These are phyloP conservation scores for Discostella stelligeroides DNA, from an alignment of 108 stramenopile species.

Conservation along the genomic window DNA sequence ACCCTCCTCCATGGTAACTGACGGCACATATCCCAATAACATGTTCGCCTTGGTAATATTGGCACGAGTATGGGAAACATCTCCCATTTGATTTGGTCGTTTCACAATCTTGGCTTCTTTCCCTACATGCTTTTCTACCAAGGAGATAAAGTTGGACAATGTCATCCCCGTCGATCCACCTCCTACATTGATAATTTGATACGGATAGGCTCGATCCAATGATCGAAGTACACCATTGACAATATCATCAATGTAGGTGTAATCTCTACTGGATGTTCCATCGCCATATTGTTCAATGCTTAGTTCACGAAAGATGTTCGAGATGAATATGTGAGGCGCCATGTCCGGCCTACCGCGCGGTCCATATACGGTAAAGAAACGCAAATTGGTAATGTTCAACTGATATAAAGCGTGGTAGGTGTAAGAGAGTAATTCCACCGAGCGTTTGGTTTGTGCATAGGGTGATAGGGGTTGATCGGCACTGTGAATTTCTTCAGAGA, in stretches of 20 bases:
- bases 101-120: conserved; percentile 78
- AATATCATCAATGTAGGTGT: conserved; percentile 94
- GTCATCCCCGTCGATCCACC: conserved; percentile 83
- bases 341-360: conserved; percentile 91
- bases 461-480: conserved; percentile 87
- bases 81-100: conserved; percentile 92
- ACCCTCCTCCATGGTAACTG: conserved; percentile 90
- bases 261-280: conserved; percentile 87
- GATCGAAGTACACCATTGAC: conserved; percentile 88
- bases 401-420: conserved; percentile 91
- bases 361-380: conserved; percentile 94
- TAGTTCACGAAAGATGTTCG: conserved; percentile 60
- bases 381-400: conserved; percentile 81
- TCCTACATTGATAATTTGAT: conserved; percentile 93
- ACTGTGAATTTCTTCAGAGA: conserved; percentile 87
- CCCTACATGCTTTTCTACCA: conserved; percentile 81
- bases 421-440: conserved; percentile 90
- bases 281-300: conserved; percentile 88
- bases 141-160: conserved; percentile 80
- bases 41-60: conserved; percentile 82
- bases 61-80: conserved; percentile 93
- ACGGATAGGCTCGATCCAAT: conserved; percentile 83
- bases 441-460: conserved; percentile 90
- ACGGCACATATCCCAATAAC: conserved; percentile 84
- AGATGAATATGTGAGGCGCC: conserved; percentile 88